A percentile compares a stretch with the other conserved stretches of the same genome.
Conservation (phyloP, 2,329 filamentous ascomycete genomes). For the Nannizziopsis barbatae region DNA sequence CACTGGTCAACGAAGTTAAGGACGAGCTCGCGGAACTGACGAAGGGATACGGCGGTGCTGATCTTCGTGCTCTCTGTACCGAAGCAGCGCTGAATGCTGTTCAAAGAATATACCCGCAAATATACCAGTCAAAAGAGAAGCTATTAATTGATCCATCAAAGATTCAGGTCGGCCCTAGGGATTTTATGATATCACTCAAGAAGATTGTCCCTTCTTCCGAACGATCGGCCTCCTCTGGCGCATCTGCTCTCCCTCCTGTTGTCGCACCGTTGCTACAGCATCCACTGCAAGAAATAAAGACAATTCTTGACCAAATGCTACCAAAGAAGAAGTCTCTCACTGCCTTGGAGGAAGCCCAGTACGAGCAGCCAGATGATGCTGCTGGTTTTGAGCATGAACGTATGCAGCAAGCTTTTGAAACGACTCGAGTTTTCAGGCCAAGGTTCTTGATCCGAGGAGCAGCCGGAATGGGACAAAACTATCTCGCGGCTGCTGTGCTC, state of each 20-base stretch:
- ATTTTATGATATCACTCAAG: slow-evolving; percentile 95
- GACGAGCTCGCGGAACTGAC: slow-evolving; percentile 69
- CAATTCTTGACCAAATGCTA: slow-evolving; percentile 60
- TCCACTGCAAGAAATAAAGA: slow-evolving; percentile 59
- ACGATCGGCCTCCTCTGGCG: slow-evolving; percentile 72
- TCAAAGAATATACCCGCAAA: slow-evolving; percentile 89
- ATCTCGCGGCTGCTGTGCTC: slow-evolving; percentile 72
- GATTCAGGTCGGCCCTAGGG: slow-evolving; percentile 78
- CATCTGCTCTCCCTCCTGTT: slow-evolving; percentile 64
- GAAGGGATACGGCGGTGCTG: slow-evolving; percentile 93
- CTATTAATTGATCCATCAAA: slow-evolving; percentile 73
- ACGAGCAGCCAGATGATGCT: slow-evolving; percentile 69
- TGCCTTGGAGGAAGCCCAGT: slow-evolving; percentile 88
- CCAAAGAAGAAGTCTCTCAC: slow-evolving; percentile 78
- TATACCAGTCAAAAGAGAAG: slow-evolving; percentile 83
- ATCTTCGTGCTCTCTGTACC: slow-evolving; percentile 85
- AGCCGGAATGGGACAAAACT: slow-evolving; percentile 86
- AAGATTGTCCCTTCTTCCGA: slow-evolving; percentile 94
- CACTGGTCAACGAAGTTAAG: slow-evolving; percentile 66
- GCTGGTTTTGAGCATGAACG: slow-evolving; percentile 77
- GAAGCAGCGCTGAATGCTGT: slow-evolving; percentile 94
- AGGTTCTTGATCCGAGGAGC: slow-evolving; percentile 71
- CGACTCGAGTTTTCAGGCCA: slow-evolving; percentile 76
- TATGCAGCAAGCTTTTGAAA: slow-evolving; percentile 68
- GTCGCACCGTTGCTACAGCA: slow-evolving; percentile 71